These are phyloP conservation scores for Peronospora belbahrii DNA, from an alignment of 352 stramenopile genomes.

Conservation along the genomic window DNA sequence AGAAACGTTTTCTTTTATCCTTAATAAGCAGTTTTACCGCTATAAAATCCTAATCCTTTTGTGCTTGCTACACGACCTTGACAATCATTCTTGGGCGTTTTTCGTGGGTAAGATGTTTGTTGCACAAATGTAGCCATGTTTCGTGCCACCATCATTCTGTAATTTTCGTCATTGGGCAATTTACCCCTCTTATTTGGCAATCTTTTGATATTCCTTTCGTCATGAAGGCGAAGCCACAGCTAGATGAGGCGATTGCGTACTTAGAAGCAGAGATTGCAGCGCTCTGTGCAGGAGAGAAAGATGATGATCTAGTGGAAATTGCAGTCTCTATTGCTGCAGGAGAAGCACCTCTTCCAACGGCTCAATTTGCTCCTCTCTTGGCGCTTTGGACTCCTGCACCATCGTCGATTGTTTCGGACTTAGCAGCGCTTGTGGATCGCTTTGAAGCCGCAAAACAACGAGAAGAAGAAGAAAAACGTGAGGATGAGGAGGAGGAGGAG, in stretches of 20 bases:
- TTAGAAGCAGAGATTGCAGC: slow-evolving; percentile 44
- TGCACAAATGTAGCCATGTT: too few relatives aligned
- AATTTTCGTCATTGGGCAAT: too few relatives aligned
- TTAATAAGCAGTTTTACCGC: too few relatives aligned
- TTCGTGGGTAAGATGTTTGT: too few relatives aligned
- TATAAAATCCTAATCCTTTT: too few relatives aligned
- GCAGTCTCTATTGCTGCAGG: slow-evolving; percentile 20
- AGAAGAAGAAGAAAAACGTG: slow-evolving; percentile 16
- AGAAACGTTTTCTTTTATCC: too few relatives aligned
- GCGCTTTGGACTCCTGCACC: slow-evolving; percentile 32
- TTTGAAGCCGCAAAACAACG: slow-evolving; percentile 27
- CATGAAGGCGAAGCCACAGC: slow-evolving; percentile 19
- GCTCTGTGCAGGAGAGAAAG: slow-evolving; percentile 32
- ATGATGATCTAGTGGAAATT: slow-evolving; percentile 28
- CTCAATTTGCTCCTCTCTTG: slow-evolving; percentile 44
- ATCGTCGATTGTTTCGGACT: slow-evolving; percentile 11
- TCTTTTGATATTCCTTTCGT: too few relatives aligned
- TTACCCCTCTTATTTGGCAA: too few relatives aligned
- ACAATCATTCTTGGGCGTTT: too few relatives aligned
- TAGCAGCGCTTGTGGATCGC: slow-evolving; percentile 37
- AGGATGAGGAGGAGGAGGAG: slow-evolving; percentile 5
- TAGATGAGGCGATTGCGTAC: slow-evolving; percentile 50
- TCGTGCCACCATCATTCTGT: too few relatives aligned
- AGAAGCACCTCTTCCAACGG: slow-evolving; percentile 32
- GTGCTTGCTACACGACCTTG: too few relatives aligned